phyloP scores from a whole-genome alignment of 306 rosid genomes.

The Canavalia gladiata region DNA sequence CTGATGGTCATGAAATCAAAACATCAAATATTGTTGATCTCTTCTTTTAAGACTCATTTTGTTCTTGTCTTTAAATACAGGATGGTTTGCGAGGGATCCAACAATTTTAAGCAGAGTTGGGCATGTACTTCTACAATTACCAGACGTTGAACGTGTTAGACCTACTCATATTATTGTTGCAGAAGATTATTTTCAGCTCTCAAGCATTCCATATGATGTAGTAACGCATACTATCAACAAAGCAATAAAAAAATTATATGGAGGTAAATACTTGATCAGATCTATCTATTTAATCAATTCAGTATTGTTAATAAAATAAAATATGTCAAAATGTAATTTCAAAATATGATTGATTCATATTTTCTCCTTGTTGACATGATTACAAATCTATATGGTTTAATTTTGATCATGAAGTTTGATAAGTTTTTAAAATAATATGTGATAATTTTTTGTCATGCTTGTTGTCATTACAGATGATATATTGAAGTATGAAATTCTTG shows the following conservation, averaged over 20 bases:
- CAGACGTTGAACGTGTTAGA: conserved; percentile 51
- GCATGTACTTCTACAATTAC: conserved; percentile 61
- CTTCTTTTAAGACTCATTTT: conserved; percentile 26
- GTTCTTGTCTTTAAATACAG: conserved; percentile 62
- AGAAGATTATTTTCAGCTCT: conserved; percentile 73
- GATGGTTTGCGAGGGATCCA: conserved; percentile 96
- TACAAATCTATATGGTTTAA: too few species aligned
- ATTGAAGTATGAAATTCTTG: conserved; percentile 64
- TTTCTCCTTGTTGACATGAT: too few species aligned
- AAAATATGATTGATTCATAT: not conserved
- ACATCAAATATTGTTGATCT: not conserved
- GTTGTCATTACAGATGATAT: conserved; percentile 54
- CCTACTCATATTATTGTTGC: conserved; percentile 74
- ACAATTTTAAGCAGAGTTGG: conserved; percentile 72
- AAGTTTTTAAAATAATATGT: not conserved
- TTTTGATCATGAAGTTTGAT: conserved; percentile 13
- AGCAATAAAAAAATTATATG: conserved; percentile 65
- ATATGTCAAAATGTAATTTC: not conserved
- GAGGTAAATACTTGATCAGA: conserved; percentile 56
- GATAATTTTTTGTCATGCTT: too few species aligned
- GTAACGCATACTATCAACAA: conserved; percentile 47
- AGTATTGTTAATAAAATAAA: not conserved
- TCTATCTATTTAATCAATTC: not conserved
- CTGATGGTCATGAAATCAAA: conserved; percentile 10
- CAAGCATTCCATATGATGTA: conserved; percentile 52